Percentiles rank a stretch among this genome's conserved stretches.
phyloP scores from a whole-genome alignment of 192 early-diverging fungal species.

The Umbelopsis vinacea region DNA sequence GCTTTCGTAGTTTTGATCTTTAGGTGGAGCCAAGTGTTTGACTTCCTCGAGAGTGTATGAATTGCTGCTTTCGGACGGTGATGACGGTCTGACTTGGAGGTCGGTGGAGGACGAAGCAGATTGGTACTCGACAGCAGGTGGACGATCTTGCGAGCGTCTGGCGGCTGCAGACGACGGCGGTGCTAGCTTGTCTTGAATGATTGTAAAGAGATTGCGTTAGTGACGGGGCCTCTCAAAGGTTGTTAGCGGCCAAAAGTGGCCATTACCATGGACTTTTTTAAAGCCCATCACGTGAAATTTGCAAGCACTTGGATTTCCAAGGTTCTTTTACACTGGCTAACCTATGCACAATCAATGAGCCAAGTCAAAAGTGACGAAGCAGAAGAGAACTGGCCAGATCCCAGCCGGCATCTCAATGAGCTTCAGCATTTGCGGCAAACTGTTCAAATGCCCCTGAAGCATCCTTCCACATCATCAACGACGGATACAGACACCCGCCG shows the following conservation, averaged over 20 bases:
- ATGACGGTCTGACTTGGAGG: not conserved
- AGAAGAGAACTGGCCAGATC: not conserved
- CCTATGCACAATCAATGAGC: constrained; percentile 9
- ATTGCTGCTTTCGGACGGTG: not conserved
- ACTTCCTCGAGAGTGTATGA: not conserved
- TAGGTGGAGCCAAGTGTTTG: constrained; percentile 6
- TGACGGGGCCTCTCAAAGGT: not conserved
- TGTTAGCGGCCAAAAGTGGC: too few species aligned
- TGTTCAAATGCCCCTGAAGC: not conserved
- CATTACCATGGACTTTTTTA: not conserved
- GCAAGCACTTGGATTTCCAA: not conserved
- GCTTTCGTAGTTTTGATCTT: constrained; percentile 11
- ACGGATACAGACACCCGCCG: not conserved
- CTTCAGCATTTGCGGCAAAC: constrained; percentile 20
- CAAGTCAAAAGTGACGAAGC: constrained; percentile 1
- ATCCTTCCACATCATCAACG: not conserved
- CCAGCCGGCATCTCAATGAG: constrained; percentile 16
- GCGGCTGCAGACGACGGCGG: not conserved
- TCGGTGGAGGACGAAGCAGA: not conserved
- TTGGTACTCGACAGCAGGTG: not conserved
- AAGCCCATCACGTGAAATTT: constrained; percentile 5
- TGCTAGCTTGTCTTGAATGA: not conserved
- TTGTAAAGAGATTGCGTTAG: not conserved
- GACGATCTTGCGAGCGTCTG: not conserved
- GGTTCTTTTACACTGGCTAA: not conserved